Conservation (phyloP, 2,329 filamentous ascomycete genomes). For the Mycosphaerella arachidis region DNA sequence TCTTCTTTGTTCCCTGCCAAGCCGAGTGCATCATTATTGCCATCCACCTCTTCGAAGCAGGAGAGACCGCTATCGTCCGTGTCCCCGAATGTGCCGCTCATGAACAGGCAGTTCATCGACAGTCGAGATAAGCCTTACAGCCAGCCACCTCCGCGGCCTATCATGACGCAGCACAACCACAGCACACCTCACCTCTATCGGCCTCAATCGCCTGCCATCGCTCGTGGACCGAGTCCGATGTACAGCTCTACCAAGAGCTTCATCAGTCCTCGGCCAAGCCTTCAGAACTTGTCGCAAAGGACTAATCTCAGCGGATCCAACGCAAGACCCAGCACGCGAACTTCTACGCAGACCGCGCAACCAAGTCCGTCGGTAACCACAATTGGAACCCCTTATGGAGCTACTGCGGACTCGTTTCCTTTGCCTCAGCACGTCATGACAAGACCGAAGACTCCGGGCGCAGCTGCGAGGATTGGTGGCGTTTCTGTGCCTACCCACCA, state of each 20-base stretch:
- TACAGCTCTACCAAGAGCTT: slow-evolving; percentile 8
- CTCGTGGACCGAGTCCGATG: slow-evolving; percentile 6
- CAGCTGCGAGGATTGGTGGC: slow-evolving; percentile 31
- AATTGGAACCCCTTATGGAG: slow-evolving; percentile 30
- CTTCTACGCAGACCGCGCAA: slow-evolving; percentile 15
- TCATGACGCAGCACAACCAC: slow-evolving; percentile 16
- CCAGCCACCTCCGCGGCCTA: slow-evolving; percentile 12
- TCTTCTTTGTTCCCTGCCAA: slow-evolving; percentile 23
- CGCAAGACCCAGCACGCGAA: slow-evolving; percentile 22
- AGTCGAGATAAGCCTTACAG: slow-evolving; percentile 31
- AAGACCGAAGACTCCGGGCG: slow-evolving; percentile 28
- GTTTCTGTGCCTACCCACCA: slow-evolving; percentile 34
- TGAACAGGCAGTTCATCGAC: slow-evolving; percentile 31
- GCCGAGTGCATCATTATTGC: slow-evolving; percentile 7
- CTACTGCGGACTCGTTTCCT: slow-evolving; percentile 29
- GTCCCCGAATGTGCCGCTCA: slow-evolving; percentile 20
- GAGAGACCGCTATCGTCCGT: slow-evolving; percentile 6
- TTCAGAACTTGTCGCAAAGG: slow-evolving; percentile 13
- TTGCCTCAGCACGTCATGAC: slow-evolving; percentile 32
- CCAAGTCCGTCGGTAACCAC: slow-evolving; percentile 18
- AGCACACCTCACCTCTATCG: slow-evolving; percentile 22
- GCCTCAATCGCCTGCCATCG: slow-evolving; percentile 3
- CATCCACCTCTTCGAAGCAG: background rate
- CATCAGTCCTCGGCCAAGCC: slow-evolving; percentile 13
- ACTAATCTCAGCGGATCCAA: slow-evolving; percentile 27